Base-by-base conservation (phyloP, 1,139 yeast genomes). In the Meyerozyma athensensis region DNA sequence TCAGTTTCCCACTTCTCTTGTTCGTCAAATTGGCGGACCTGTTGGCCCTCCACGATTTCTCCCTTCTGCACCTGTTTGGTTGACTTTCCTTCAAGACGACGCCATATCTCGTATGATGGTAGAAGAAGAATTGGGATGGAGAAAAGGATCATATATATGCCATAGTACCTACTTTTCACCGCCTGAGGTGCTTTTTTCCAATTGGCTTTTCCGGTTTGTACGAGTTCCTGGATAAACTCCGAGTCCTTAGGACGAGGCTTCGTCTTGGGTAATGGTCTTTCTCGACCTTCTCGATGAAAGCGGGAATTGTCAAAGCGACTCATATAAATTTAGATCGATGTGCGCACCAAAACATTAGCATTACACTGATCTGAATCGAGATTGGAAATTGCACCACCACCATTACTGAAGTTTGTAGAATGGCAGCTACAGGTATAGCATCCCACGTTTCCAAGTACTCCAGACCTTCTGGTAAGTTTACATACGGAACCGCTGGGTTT, bases 401-500 rank as follows among this genome's bases (percentile, higher is more conserved):
- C 14, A 34, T 32, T 34, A 24, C 18, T 18, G 20, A 12, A 14
- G 10, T 16, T 20, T 17, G n/a, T 21, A 38, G 21, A 37, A 46
- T 46, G 52, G 44, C 52, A 19, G 32, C 44, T 23, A 37, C 43
- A 35, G 40, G 43, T 7, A 38, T 47, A 17, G 31, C 39, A 20
- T 34, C 39, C 16, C 43, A 47, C 20, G 36, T 46, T 22, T 28
- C 39, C 8, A 35, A 34, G 10, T 73, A 74, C 44, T 71, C 76
- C 14, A 69, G 72, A 48, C 77, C 83, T 0, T 64, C 63, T 12
- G 67, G 63, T 16, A 54, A 49, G 2, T 83, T 75, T 55, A 61
- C 75, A 13, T 92, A 92, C 56, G 99, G 99, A 14, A 92, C 99
- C 1, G 98, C 99, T 1, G 99, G 99, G 7, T 92, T 94, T 66